Evolutionary conservation across 495 filamentous ascomycete species (phyloP).

Genomic region (Penicillium longicatenatum): DNA sequence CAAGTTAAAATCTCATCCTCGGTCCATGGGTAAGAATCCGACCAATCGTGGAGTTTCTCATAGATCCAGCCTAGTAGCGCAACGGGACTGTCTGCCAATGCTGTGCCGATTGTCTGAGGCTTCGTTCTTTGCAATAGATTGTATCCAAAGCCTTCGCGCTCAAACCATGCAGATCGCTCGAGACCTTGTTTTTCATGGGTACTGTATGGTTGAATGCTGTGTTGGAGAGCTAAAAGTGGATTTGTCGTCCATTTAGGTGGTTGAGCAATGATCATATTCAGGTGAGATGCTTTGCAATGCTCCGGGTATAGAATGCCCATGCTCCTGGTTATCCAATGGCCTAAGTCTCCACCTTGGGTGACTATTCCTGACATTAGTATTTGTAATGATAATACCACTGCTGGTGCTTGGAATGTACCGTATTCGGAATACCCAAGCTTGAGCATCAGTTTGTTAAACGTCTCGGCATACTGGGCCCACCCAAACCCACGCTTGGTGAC

Average conservation of each 20-base stretch:
- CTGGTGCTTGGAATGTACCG: conserved; percentile 27
- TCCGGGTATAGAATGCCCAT: conserved; percentile 59
- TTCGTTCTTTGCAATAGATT: conserved; percentile 57
- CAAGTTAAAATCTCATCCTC: conserved; percentile 69
- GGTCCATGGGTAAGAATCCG: conserved; percentile 66
- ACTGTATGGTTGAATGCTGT: conserved; percentile 27
- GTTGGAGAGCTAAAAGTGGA: conserved; percentile 26
- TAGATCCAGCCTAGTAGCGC: conserved; percentile 66
- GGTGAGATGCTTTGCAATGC: conserved; percentile 61
- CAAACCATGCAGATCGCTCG: conserved; percentile 54
- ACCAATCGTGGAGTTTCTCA: conserved; percentile 71
- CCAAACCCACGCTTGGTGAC: conserved; percentile 51
- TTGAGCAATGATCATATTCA: conserved; percentile 59
- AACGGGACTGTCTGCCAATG: conserved; percentile 60
- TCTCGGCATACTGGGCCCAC: conserved; percentile 61
- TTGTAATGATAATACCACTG: neutral
- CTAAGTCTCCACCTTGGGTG: conserved; percentile 70
- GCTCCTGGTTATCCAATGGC: conserved; percentile 59
- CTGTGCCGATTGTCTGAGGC: conserved; percentile 62
- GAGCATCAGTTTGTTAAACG: conserved; percentile 66
- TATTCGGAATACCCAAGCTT: conserved; percentile 67
- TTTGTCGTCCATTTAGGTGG: conserved; percentile 22
- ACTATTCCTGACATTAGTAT: conserved; percentile 30
- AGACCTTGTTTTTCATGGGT: conserved; percentile 42
- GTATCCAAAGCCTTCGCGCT: conserved; percentile 56